These are phyloP conservation scores for Cephaloascus albidus DNA, from an alignment of 805 yeast genomes.

Conservation along the genomic window DNA sequence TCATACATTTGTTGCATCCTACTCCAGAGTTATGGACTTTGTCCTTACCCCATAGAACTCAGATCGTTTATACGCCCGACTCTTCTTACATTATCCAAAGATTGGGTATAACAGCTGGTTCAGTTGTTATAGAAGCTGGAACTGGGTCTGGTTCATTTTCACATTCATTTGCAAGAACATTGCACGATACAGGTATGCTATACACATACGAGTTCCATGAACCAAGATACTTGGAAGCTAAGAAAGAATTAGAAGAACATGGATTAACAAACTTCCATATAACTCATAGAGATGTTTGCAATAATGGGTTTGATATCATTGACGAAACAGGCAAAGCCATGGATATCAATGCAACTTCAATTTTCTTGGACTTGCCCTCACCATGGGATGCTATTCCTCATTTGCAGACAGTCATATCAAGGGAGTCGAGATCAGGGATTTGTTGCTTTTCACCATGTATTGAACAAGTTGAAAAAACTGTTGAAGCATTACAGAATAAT, in stretches of 20 bases:
- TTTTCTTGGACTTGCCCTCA: conserved; percentile 88
- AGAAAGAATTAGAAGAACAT: conserved; percentile 66
- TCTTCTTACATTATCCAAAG: conserved; percentile 85
- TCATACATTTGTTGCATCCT: conserved; percentile 81
- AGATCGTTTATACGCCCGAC: conserved; percentile 94
- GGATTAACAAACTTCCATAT: conserved; percentile 53
- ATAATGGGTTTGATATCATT: conserved; percentile 63
- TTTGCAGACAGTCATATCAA: conserved; percentile 48
- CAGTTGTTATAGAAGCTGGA: conserved; percentile 90
- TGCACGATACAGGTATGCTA: conserved; percentile 49
- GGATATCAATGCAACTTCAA: conserved; percentile 52
- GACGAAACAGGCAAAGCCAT: conserved; percentile 12
- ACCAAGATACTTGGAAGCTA: conserved; percentile 73
- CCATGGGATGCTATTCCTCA: conserved; percentile 95
- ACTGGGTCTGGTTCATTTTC: conserved; percentile 96
- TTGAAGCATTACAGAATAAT: conserved; percentile 57
- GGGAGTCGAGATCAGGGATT: conserved; percentile 47
- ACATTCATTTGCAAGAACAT: conserved; percentile 83
- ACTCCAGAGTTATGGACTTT: conserved; percentile 94
- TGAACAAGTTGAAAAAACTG: conserved; percentile 89
- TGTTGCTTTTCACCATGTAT: conserved; percentile 98
- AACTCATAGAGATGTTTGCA: conserved; percentile 90
- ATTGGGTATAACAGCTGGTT: conserved; percentile 62
- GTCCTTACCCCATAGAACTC: conserved; percentile 96
- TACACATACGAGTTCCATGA: conserved; percentile 91